Base-by-base conservation (phyloP, 805 yeast genomes). In the Candida adriatica region DNA sequence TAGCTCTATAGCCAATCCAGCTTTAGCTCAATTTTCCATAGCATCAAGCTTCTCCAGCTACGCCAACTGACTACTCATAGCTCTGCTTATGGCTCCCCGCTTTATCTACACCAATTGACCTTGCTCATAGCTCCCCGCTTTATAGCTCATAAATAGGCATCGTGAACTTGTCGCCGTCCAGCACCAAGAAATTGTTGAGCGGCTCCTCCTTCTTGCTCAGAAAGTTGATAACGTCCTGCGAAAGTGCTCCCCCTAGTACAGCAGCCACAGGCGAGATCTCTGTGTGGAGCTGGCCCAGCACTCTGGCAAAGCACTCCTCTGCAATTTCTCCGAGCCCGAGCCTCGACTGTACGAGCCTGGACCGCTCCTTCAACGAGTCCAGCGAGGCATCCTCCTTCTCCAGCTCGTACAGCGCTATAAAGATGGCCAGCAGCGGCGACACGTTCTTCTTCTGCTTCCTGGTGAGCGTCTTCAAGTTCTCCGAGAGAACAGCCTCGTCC, bases 201-300 rank as follows among this genome's bases (percentile, higher is more conserved):
- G 96, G 95, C 25, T 76, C 66, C 45, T 84, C 87, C 43, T 78
- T 74, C 43, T 73, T 72, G 26, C 92, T 80, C 31, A 90, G 56
- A 33, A 69, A 75, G 58, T 92, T 92, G 27, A 92, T 81, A 10
- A 86, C 79, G 53, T 88, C 96, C 57, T 92, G 98, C 3, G 94
- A 82, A 16, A 90, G 57, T 2, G 85, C 69, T 1, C 97, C 98
- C 6, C 97, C 98, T 6, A 90, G 45, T 2, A 92, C 72, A 1
- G 97, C 94, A 5, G 92, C 75, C 0, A 79, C 78, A 1, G 96
- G 95, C 8, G 86, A 70, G 43, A 82, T 73, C 49, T 87, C 94
- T 2, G 85, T 51, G 17, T 60, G 57, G 13, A 49, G 67, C 48
- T 80, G 85, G 14, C 49, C 54, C 1, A 67, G 41, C 27, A 79